phyloP scores from a whole-genome alignment of 2,329 filamentous ascomycete genomes.

The Calonectria pseudoreteaudii region DNA sequence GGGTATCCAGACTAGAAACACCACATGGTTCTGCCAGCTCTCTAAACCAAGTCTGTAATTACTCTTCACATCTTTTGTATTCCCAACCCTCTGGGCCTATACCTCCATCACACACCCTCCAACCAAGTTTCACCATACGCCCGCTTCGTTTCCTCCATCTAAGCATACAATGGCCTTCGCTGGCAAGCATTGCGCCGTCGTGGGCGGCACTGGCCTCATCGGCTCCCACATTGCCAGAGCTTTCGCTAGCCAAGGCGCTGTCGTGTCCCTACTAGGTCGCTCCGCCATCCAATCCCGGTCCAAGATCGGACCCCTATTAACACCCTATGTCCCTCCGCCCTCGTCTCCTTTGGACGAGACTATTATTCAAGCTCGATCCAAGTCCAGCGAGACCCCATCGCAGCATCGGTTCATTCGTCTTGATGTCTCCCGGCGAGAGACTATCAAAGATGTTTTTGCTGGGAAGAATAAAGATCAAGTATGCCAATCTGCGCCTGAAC shows the following conservation, averaged over 20 bases:
- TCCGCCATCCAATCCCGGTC: slow-evolving; percentile 59
- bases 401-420: slow-evolving; percentile 50
- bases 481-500: not conserved
- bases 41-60: not conserved
- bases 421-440: slow-evolving; percentile 45
- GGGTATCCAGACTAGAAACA: not conserved
- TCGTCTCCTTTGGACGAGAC: not conserved
- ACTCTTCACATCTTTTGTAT: not conserved
- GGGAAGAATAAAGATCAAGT: slow-evolving; percentile 28
- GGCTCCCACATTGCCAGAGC: slow-evolving; percentile 74
- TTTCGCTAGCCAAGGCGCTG: slow-evolving; percentile 73
- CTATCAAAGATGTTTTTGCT: slow-evolving; percentile 47
- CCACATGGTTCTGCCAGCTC: slow-evolving; percentile 11
- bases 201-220: slow-evolving; percentile 78
- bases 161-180: slow-evolving; percentile 47
- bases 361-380: not conserved
- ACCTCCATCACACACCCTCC: not conserved
- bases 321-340: slow-evolving; percentile 37
- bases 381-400: slow-evolving; percentile 28
- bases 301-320: slow-evolving; percentile 48
- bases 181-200: slow-evolving; percentile 70
- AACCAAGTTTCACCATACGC: not conserved
- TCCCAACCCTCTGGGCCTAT: slow-evolving; percentile 4
- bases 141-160: slow-evolving; percentile 6
- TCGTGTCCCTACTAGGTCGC: slow-evolving; percentile 72